A percentile compares a stretch with the other conserved stretches of the same genome.
These are phyloP conservation scores for Dacryopinax spathularia DNA, from an alignment of 768 basidiomycete species.

Conservation along the genomic window DNA sequence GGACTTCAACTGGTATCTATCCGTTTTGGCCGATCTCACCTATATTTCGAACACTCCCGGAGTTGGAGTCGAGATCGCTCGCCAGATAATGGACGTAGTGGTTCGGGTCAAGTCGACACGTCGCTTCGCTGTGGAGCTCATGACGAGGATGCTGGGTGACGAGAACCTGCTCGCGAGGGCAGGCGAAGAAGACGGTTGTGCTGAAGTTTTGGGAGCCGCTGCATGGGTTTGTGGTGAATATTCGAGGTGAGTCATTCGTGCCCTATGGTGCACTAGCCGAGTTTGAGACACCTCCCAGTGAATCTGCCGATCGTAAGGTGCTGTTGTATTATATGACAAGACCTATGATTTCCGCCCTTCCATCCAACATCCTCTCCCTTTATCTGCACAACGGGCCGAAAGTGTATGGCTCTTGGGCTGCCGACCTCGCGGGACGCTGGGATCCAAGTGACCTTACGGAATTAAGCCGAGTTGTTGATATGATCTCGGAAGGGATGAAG, in stretches of 20 bases:
- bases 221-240: slow-evolving; percentile 97
- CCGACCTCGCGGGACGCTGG: slow-evolving; percentile 65
- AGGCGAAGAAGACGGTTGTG: slow-evolving; percentile 55
- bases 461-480: slow-evolving; percentile 48
- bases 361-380: slow-evolving; percentile 53
- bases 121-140: slow-evolving; percentile 66
- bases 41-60: slow-evolving; percentile 64
- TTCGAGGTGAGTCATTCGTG: slow-evolving; percentile 48
- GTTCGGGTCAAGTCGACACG: slow-evolving; percentile 65
- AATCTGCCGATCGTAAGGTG: slow-evolving; percentile 62
- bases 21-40: slow-evolving; percentile 80
- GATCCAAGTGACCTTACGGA: slow-evolving; percentile 52
- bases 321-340: slow-evolving; percentile 50
- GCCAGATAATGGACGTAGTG: slow-evolving; percentile 76
- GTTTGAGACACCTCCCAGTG: slow-evolving; percentile 30
- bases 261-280: slow-evolving; percentile 1
- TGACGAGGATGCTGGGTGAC: slow-evolving; percentile 69
- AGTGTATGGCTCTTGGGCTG: slow-evolving; percentile 74
- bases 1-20: slow-evolving; percentile 97
- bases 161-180: slow-evolving; percentile 56
- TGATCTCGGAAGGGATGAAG: slow-evolving; percentile 42
- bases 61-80: slow-evolving; percentile 60
- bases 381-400: slow-evolving; percentile 76
- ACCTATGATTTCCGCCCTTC: slow-evolving; percentile 36
- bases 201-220: slow-evolving; percentile 82